Evolutionary conservation across 2,329 filamentous ascomycete species (phyloP).

Genomic region (Bimuria novae-zelandiae): DNA sequence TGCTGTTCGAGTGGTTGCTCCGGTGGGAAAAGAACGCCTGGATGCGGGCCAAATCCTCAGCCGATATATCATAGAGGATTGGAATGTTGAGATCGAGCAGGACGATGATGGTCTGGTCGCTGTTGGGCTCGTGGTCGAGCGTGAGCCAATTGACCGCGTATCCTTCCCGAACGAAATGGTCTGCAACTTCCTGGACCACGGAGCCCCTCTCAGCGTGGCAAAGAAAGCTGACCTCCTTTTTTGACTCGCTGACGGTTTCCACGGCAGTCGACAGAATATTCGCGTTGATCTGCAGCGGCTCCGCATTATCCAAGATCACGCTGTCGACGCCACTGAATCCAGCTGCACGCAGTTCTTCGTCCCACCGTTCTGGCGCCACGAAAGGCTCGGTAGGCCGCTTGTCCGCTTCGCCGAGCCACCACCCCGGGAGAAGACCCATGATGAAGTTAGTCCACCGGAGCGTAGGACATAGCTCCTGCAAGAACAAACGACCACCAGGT

Average conservation of each 20-base stretch:
- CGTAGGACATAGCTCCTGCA: slow-evolving; percentile 45
- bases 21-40: neutral
- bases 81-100: neutral
- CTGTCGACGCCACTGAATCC: neutral
- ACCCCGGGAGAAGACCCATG: slow-evolving; percentile 41
- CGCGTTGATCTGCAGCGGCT: neutral
- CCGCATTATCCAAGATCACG: neutral
- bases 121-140: neutral
- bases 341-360: neutral
- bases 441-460: slow-evolving; percentile 17
- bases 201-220: neutral
- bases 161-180: neutral
- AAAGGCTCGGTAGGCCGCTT: slow-evolving; percentile 33
- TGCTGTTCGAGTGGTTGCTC: no score
- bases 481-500: slow-evolving; percentile 51
- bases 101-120: neutral
- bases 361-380: neutral
- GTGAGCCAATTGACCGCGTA: neutral
- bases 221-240: slow-evolving; percentile 12
- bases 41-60: no score
- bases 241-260: slow-evolving; percentile 6
- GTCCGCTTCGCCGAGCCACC: slow-evolving; percentile 41
- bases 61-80: neutral
- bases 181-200: slow-evolving; percentile 1
- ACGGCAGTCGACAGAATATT: slow-evolving; percentile 4